Percentiles rank a stretch among this genome's conserved stretches.
Evolutionary conservation across 2,329 filamentous ascomycete species (phyloP).

Genomic region (Thelonectria rubi): DNA sequence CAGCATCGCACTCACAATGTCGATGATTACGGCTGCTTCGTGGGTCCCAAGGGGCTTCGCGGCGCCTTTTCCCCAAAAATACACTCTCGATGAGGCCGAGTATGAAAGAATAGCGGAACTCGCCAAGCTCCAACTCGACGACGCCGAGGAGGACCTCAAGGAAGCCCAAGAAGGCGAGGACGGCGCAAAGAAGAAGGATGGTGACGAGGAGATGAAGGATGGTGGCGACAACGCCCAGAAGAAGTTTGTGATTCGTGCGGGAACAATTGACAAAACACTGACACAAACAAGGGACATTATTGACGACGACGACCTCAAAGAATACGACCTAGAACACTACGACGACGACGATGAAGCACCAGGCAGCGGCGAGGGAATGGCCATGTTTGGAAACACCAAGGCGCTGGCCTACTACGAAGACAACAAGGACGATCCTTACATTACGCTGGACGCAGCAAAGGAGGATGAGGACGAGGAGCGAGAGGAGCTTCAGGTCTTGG

Average conservation of each 20-base stretch:
- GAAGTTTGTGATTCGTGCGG: conserved; percentile 43
- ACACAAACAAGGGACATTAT: conserved; percentile 52
- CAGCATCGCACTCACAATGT: conserved; percentile 54
- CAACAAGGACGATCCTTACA: conserved; percentile 95
- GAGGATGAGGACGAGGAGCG: conserved; percentile 84
- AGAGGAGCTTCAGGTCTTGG: conserved; percentile 91
- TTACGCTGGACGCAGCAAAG: conserved; percentile 80
- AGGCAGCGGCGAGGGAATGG: conserved; percentile 73
- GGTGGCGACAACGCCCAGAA: conserved; percentile 40
- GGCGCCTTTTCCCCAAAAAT: conserved; percentile 78
- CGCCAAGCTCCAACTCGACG: conserved; percentile 84
- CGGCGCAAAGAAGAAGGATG: conserved; percentile 41
- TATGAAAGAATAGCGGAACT: conserved; percentile 79
- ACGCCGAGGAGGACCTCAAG: conserved; percentile 86
- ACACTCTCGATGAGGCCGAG: conserved; percentile 78
- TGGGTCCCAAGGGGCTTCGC: conserved; percentile 83
- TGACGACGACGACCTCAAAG: conserved; percentile 88
- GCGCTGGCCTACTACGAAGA: conserved; percentile 93
- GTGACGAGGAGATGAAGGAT: conserved; percentile 51
- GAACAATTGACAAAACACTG: conserved; percentile 13
- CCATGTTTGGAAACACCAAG: conserved; percentile 96
- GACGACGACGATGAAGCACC: conserved; percentile 76
- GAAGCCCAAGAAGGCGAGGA: conserved; percentile 66
- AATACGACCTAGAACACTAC: conserved; percentile 96
- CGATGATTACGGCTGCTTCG: conserved; percentile 79